phyloP scores from a whole-genome alignment of 1,284 basidiomycete species.

The Sanghuangporus baumii region DNA sequence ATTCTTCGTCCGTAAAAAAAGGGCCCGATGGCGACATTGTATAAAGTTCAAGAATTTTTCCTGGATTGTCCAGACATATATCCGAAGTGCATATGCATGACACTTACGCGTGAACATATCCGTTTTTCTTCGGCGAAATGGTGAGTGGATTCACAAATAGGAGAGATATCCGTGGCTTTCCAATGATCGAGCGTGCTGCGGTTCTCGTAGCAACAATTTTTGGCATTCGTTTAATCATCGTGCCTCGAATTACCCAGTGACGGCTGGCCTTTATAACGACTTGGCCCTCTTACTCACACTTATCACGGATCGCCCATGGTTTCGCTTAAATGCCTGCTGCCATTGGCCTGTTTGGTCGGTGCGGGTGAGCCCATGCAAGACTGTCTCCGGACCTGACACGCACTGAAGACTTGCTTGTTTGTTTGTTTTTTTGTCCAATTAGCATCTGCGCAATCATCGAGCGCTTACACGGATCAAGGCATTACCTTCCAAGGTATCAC shows the following conservation, averaged over 20 bases:
- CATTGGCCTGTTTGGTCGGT: constrained; percentile 11
- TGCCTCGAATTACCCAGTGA: background rate
- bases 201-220: background rate
- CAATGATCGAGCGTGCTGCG: background rate
- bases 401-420: background rate
- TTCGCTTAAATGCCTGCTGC: constrained; percentile 3
- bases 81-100: constrained; percentile 1
- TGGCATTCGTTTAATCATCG: background rate
- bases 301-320: constrained; percentile 7
- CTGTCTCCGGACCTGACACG: no score
- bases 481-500: constrained; percentile 49
- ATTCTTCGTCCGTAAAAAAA: background rate
- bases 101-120: background rate
- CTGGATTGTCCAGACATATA: constrained; percentile 15
- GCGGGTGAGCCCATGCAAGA: constrained; percentile 7
- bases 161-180: constrained; percentile 5
- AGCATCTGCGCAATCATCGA: constrained; percentile 13
- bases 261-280: constrained; percentile 5
- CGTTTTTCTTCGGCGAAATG: constrained; percentile 12
- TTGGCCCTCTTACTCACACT: no score
- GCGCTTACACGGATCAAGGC: constrained; percentile 27
- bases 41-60: constrained; percentile 10
- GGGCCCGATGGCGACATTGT: background rate
- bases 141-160: background rate
- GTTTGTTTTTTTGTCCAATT: background rate